Evolutionary conservation across 2,329 filamentous ascomycete genomes (phyloP).

Genomic region (Cladobotryum mycophilum): DNA sequence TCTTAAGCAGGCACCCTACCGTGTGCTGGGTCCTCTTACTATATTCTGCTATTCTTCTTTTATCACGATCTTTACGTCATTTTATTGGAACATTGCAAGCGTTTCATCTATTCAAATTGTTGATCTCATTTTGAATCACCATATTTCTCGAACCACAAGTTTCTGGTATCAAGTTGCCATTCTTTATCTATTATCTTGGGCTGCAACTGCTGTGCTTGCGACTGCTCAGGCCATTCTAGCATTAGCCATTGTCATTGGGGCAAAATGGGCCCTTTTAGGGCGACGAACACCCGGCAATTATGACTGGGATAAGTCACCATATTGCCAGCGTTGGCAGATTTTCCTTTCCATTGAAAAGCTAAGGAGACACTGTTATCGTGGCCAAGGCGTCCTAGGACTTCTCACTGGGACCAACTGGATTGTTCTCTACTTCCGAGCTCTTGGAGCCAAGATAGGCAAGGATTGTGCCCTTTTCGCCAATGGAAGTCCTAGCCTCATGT

Average conservation of each 20-base stretch:
- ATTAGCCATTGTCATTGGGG: constrained; percentile 35
- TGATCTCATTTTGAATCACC: constrained; percentile 24
- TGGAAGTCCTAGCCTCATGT: constrained; percentile 44
- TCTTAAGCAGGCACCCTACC: constrained; percentile 42
- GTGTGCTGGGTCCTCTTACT: constrained; percentile 39
- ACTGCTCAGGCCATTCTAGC: constrained; percentile 38
- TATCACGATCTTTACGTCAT: constrained; percentile 37
- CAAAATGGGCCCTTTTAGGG: constrained; percentile 49
- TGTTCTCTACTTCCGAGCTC: constrained; percentile 45
- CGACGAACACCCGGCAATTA: constrained; percentile 45
- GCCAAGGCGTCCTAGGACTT: constrained; percentile 45
- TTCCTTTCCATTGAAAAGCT: constrained; percentile 47
- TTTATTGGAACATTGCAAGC: constrained; percentile 46
- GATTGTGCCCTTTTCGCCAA: constrained; percentile 51
- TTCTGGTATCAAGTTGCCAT: constrained; percentile 28
- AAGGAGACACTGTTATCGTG: constrained; percentile 43
- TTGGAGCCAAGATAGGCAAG: constrained; percentile 48
- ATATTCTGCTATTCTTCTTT: constrained; percentile 46
- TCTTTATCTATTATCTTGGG: constrained; percentile 35
- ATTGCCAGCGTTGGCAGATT: constrained; percentile 54
- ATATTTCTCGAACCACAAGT: constrained; percentile 17
- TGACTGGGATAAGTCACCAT: constrained; percentile 51
- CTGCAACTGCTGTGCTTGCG: constrained; percentile 36
- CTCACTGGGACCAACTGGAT: constrained; percentile 48
- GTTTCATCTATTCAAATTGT: constrained; percentile 43